A percentile compares a stretch with the other conserved stretches of the same genome.
phyloP scores from a whole-genome alignment of 2,329 filamentous ascomycete genomes.

The Hymenoscyphus scutula region DNA sequence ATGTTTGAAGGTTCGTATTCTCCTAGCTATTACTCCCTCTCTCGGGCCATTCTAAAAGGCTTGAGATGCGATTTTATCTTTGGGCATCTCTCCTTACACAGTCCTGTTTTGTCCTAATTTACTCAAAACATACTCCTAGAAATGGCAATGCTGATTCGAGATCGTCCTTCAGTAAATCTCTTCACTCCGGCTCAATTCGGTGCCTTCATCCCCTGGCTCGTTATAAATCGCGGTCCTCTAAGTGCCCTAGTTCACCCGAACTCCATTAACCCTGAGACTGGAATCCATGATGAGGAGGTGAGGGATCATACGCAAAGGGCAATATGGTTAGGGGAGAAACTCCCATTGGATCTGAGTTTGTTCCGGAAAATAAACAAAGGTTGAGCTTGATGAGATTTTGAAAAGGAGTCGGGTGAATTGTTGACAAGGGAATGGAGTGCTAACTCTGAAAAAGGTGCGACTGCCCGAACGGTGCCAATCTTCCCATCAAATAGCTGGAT shows the following conservation, averaged over 20 bases:
- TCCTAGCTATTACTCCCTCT: no score
- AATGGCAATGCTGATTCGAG: no score
- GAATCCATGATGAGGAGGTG: constrained; percentile 32
- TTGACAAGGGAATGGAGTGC: background rate
- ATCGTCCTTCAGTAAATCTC: constrained; percentile 59
- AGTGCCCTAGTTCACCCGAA: constrained; percentile 83
- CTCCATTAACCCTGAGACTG: constrained; percentile 57
- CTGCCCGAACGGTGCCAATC: no score
- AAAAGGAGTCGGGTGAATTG: background rate
- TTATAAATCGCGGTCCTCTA: constrained; percentile 76
- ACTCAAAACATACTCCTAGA: no score
- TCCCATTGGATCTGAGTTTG: constrained; percentile 56
- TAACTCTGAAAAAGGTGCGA: no score
- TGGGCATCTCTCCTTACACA: no score
- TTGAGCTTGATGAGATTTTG: no score
- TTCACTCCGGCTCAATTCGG: constrained; percentile 86
- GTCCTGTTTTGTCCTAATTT: no score
- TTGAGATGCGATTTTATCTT: no score
- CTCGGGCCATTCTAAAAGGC: no score
- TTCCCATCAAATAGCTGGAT: no score
- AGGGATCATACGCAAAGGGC: constrained; percentile 55
- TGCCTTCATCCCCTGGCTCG: constrained; percentile 82
- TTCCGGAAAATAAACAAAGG: constrained; percentile 5
- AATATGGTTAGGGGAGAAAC: constrained; percentile 70
- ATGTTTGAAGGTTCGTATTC: constrained; percentile 68